These are phyloP conservation scores for Geotrichum klebahnii DNA, from an alignment of 1,139 yeast species.

Conservation along the genomic window DNA sequence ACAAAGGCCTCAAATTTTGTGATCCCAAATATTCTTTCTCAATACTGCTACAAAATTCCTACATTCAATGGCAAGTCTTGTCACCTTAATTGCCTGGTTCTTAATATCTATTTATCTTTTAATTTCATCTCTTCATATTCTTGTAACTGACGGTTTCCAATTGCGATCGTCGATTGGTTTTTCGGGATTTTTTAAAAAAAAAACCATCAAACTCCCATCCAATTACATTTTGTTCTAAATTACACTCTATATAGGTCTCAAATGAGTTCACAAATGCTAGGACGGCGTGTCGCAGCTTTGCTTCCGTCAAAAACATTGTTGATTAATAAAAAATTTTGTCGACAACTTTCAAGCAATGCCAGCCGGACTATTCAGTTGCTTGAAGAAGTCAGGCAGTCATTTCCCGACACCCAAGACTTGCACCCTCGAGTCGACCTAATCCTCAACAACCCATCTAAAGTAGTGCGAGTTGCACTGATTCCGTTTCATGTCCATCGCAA, in stretches of 20 bases:
- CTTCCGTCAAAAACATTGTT: background rate
- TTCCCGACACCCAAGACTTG: constrained; percentile 21
- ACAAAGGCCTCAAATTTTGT: too few species aligned
- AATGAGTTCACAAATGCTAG: background rate
- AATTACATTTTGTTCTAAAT: background rate
- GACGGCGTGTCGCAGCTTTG: background rate
- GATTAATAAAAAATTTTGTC: background rate
- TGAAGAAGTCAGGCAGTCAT: constrained; percentile 7
- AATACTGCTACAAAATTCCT: too few species aligned
- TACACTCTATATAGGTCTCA: background rate
- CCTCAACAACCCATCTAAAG: constrained; percentile 12
- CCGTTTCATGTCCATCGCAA: constrained; percentile 33
- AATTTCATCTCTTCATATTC: too few species aligned
- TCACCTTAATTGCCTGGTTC: too few species aligned
- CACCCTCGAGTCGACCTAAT: constrained; percentile 28
- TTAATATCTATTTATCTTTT: too few species aligned
- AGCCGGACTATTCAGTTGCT: constrained; percentile 1
- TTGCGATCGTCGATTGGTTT: too few species aligned
- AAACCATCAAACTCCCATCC: constrained; percentile 2
- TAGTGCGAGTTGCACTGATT: constrained; percentile 31
- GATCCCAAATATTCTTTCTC: too few species aligned
- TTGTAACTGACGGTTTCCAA: too few species aligned
- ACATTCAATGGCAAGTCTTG: too few species aligned
- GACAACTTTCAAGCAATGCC: background rate
- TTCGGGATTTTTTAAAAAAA: background rate